A percentile compares a stretch with the other conserved stretches of the same genome.
Conservation (phyloP, 352 stramenopile genomes). For the Phytophthora pini region DNA sequence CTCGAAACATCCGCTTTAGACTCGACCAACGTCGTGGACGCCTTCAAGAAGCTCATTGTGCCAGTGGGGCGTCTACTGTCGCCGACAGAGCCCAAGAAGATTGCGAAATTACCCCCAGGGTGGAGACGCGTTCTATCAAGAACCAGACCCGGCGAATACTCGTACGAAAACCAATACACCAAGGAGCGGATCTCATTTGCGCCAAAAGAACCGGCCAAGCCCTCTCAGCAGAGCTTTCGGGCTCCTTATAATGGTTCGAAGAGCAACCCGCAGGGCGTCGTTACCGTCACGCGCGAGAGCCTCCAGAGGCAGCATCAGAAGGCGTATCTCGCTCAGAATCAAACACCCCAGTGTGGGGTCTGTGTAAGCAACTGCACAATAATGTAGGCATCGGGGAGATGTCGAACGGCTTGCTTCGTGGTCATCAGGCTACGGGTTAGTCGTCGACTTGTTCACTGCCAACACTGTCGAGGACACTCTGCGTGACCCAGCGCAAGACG, state of each 20-base stretch:
- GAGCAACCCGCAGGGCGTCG: slow-evolving; percentile 36
- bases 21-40: slow-evolving; percentile 87
- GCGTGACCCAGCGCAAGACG: slow-evolving; percentile 21
- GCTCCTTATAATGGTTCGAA: slow-evolving; percentile 35
- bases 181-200: slow-evolving; percentile 89
- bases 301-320: slow-evolving; percentile 89
- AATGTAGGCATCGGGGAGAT: slow-evolving; percentile 44
- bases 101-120: slow-evolving; percentile 67
- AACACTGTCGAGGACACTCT: slow-evolving; percentile 22
- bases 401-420: slow-evolving; percentile 22
- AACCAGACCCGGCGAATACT: slow-evolving; percentile 86
- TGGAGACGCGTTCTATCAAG: slow-evolving; percentile 86
- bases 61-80: slow-evolving; percentile 81
- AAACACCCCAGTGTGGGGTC: slow-evolving; percentile 68
- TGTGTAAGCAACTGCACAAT: slow-evolving; percentile 63
- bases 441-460: slow-evolving; percentile 6
- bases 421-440: slow-evolving; percentile 30
- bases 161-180: slow-evolving; percentile 92
- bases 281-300: slow-evolving; percentile 84
- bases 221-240: slow-evolving; percentile 87
- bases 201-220: slow-evolving; percentile 85
- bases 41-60: slow-evolving; percentile 91
- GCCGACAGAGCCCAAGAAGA: slow-evolving; percentile 65
- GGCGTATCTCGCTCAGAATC: slow-evolving; percentile 74
- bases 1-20: slow-evolving; percentile 87